Evolutionary conservation across 2,329 filamentous ascomycete species (phyloP), one percentile per base, ranked within the genome.

Genomic region (Fusarium lateritium): DNA sequence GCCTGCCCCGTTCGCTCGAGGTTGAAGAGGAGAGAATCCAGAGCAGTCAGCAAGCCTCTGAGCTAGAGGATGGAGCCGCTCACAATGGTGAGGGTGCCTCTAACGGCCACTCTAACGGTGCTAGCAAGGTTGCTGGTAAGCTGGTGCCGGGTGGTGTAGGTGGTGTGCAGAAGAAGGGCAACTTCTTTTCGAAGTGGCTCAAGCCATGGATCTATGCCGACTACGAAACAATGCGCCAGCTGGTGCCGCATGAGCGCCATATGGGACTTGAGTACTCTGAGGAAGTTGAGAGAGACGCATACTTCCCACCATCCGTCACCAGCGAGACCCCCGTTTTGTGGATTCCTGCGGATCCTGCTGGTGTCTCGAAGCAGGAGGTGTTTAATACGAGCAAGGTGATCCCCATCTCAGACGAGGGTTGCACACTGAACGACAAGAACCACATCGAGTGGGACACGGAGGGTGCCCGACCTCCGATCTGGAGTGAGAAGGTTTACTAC

Each of bases 121-220:
- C 45, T 4, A 31, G 62, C 42, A 69, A 73, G 34, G 71, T 75
- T 36, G 38, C 69, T n/a, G 46, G 51, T 51, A 71, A 62, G 52
- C 45, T 76, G 3, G 60, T 67, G 19, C 70, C 77, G 5, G 70
- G 70, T 24, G 71, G 71, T 51, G 36, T 40, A 24, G 64, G 46
- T 3, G 55, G 70, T 24, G 76, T 56, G 38, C 70, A 76, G 62
- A 84, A 84, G 78, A 84, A 86, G 75, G 84, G 84, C 43, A 85
- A 86, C 74, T 76, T 89, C 56, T 74, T 90, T 59, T 74, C 79
- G 62, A 87, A 85, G 70, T 93, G 88, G 83, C 80, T 97, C 60
- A 91, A 92, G 77, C 94, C 94, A 0, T 93, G 95, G 84, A 82
- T 89, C 60, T 92, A 93, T 76, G 83, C 87, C 65, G 88, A 93